Conservation (phyloP, 139 green algal genomes). For the Axilococcus clingmanii region DNA sequence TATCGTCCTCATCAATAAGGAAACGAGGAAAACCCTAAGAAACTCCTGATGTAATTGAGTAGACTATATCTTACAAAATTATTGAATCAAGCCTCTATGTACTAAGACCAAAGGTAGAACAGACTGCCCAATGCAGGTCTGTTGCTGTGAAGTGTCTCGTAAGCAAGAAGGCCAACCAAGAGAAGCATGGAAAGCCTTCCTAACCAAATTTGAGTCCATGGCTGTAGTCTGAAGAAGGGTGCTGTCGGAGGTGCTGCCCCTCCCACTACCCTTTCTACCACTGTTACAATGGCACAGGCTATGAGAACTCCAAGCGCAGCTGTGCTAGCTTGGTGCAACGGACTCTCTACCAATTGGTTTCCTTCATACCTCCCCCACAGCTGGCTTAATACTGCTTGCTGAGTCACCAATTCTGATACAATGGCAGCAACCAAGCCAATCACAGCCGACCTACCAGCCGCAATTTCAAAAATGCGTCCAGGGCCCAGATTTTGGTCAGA, state of each 20-base stretch:
- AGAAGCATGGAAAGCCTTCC: not conserved
- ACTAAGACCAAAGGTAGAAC: not conserved
- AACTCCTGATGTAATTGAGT: no score
- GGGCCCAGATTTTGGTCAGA: no score
- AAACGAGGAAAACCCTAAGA: no score
- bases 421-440: not conserved
- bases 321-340: not conserved
- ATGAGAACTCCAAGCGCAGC: not conserved
- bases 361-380: not conserved
- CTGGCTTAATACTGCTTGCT: not conserved
- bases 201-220: not conserved
- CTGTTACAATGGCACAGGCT: not conserved
- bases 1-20: no score
- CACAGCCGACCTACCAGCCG: not conserved
- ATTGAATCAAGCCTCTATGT: no score
- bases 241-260: not conserved
- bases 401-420: not conserved
- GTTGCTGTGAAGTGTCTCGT: slow-evolving; percentile 17
- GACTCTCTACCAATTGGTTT: not conserved
- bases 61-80: no score
- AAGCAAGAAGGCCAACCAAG: not conserved
- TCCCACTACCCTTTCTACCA: not conserved
- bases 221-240: not conserved
- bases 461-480: not conserved
- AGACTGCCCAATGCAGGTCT: slow-evolving; percentile 8